A percentile compares a stretch with the other conserved stretches of the same genome.
These are phyloP conservation scores for Tuber brumale DNA, from an alignment of 495 filamentous ascomycete genomes.

Conservation along the genomic window DNA sequence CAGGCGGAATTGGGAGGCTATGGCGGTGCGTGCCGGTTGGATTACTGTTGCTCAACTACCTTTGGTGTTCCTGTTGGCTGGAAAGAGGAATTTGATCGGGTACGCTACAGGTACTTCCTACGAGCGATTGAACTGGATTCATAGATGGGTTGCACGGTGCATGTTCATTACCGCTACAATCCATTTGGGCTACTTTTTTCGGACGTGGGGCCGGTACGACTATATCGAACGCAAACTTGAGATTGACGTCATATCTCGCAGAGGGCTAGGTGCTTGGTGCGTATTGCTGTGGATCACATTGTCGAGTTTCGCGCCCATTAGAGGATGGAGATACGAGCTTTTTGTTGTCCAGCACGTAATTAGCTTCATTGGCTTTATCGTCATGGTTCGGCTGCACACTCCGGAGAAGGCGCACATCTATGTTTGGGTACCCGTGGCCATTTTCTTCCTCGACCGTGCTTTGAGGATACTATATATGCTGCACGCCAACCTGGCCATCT, in stretches of 20 bases:
- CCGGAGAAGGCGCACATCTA: slow-evolving; percentile 52
- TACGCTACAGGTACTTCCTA: slow-evolving; percentile 61
- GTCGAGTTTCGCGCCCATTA: slow-evolving; percentile 60
- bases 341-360: slow-evolving; percentile 76
- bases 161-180: slow-evolving; percentile 68
- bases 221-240: slow-evolving; percentile 57
- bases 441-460: slow-evolving; percentile 64
- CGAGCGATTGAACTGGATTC: slow-evolving; percentile 75
- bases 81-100: slow-evolving; percentile 70
- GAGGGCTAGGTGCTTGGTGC: slow-evolving; percentile 67
- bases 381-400: slow-evolving; percentile 59
- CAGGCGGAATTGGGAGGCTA: slow-evolving; percentile 56
- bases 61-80: slow-evolving; percentile 68
- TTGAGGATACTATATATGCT: slow-evolving; percentile 50
- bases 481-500: slow-evolving; percentile 62
- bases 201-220: slow-evolving; percentile 59
- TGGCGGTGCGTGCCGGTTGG: slow-evolving; percentile 71
- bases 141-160: slow-evolving; percentile 70
- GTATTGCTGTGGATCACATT: slow-evolving; percentile 66
- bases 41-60: slow-evolving; percentile 76
- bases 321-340: slow-evolving; percentile 65
- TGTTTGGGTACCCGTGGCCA: slow-evolving; percentile 67
- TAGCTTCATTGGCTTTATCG: slow-evolving; percentile 61
- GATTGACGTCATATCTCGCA: slow-evolving; percentile 58
- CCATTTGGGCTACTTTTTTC: slow-evolving; percentile 67